Evolutionary conservation across 441 rosid species (phyloP).

Genomic region (Erodium trifolium): DNA sequence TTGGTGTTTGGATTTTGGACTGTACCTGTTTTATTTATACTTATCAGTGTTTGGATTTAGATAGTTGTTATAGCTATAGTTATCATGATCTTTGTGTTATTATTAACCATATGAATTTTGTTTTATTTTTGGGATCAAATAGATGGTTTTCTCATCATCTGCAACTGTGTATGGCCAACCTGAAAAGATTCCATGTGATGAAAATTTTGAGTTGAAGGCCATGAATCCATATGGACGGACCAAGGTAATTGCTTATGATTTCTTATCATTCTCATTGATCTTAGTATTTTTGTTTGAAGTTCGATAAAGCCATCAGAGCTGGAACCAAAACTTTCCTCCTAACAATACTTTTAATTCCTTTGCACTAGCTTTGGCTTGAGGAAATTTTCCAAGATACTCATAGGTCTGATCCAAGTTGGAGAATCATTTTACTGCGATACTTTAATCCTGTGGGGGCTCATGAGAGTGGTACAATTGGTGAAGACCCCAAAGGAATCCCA

Average conservation of each 20-base stretch:
- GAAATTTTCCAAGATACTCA: constrained; percentile 64
- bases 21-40: not conserved
- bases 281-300: not conserved
- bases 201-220: constrained; percentile 46
- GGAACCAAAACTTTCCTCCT: not conserved
- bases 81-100: not conserved
- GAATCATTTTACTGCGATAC: constrained; percentile 56
- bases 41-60: not conserved
- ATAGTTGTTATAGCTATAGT: not conserved
- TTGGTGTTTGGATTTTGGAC: not conserved
- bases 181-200: constrained; percentile 52
- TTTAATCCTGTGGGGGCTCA: constrained; percentile 72
- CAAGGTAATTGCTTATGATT: constrained; percentile 35
- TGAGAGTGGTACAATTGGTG: constrained; percentile 65
- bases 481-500: constrained; percentile 70
- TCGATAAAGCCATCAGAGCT: constrained; percentile 4
- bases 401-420: constrained; percentile 55
- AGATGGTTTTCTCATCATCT: constrained; percentile 74
- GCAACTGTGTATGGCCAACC: constrained; percentile 79
- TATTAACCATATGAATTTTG: not conserved
- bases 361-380: constrained; percentile 49
- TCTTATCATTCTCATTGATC: not conserved
- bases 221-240: constrained; percentile 75
- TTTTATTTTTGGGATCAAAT: constrained; percentile 9
- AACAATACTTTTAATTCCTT: not conserved